phyloP scores from a whole-genome alignment of 2,329 filamentous ascomycete genomes.

The Epichloe aotearoae region DNA sequence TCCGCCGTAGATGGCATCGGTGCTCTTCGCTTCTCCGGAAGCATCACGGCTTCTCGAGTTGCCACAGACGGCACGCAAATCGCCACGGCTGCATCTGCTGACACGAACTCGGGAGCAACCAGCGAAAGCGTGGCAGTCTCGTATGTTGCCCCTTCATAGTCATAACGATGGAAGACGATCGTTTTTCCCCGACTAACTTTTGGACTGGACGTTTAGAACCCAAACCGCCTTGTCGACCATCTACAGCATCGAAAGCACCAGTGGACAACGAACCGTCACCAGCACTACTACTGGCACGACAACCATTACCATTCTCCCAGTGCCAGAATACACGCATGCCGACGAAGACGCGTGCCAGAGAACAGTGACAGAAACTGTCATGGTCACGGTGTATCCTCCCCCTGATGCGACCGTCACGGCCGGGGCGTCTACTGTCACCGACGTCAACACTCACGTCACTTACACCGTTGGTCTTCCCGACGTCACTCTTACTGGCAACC shows the following conservation, averaged over 20 bases:
- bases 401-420: slow-evolving; percentile 15
- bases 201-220: slow-evolving; percentile 14
- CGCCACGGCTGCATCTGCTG: background rate
- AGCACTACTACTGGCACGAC: slow-evolving; percentile 11
- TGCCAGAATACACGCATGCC: slow-evolving; percentile 14
- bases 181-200: background rate
- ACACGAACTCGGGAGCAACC: background rate
- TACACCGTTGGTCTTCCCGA: slow-evolving; percentile 12
- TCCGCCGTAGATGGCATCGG: slow-evolving; percentile 7
- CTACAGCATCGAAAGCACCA: slow-evolving; percentile 12
- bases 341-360: slow-evolving; percentile 9
- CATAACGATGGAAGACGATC: background rate
- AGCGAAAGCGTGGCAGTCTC: slow-evolving; percentile 20
- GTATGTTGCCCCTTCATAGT: slow-evolving; percentile 13
- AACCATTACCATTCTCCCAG: slow-evolving; percentile 10
- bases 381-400: slow-evolving; percentile 6
- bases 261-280: slow-evolving; percentile 6
- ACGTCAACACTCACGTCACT: slow-evolving; percentile 12
- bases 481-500: slow-evolving; percentile 16
- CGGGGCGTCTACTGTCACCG: slow-evolving; percentile 13
- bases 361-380: slow-evolving; percentile 5
- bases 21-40: slow-evolving; percentile 6
- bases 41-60: slow-evolving; percentile 6
- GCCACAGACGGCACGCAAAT: slow-evolving; percentile 2
- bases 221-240: slow-evolving; percentile 20